phyloP scores from a whole-genome alignment of 176 grass and related monocot genomes.

The Eremochloa ophiuroides region DNA sequence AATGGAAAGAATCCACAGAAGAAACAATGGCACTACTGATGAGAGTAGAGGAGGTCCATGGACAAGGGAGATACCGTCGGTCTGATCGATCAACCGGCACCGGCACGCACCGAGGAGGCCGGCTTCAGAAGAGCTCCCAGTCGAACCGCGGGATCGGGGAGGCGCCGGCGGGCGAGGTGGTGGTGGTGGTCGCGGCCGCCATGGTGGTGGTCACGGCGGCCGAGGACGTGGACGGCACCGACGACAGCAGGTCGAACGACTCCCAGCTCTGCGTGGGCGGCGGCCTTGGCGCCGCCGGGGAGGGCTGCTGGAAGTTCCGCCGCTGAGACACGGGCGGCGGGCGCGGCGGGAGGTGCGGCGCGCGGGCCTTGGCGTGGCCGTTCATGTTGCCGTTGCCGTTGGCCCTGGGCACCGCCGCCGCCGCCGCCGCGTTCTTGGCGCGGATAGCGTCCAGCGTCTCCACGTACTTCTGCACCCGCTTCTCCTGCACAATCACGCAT shows the following conservation, averaged over 20 bases:
- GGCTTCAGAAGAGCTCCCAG: slow-evolving; percentile 81
- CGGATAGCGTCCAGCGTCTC: slow-evolving; percentile 80
- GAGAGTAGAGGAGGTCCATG: background rate
- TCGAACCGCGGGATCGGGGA: slow-evolving; percentile 68
- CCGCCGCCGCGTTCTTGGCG: slow-evolving; percentile 50
- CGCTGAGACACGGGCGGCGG: slow-evolving; percentile 48
- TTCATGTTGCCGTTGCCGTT: slow-evolving; percentile 18
- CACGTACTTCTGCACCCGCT: slow-evolving; percentile 89
- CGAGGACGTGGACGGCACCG: slow-evolving; percentile 64
- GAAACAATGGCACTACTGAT: slow-evolving; percentile 44
- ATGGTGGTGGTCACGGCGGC: slow-evolving; percentile 58
- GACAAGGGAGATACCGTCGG: slow-evolving; percentile 14
- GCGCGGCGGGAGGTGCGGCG: slow-evolving; percentile 37
- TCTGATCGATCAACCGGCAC: slow-evolving; percentile 5
- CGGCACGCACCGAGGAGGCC: background rate
- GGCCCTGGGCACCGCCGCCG: slow-evolving; percentile 10
- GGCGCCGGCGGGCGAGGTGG: slow-evolving; percentile 39
- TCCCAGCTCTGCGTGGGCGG: slow-evolving; percentile 67
- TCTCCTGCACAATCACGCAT: slow-evolving; percentile 37
- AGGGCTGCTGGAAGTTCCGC: slow-evolving; percentile 39
- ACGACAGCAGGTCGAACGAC: slow-evolving; percentile 79
- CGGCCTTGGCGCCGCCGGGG: background rate
- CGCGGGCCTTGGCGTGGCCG: slow-evolving; percentile 34
- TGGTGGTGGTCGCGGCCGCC: slow-evolving; percentile 49
- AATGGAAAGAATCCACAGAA: slow-evolving; percentile 41